phyloP scores from a whole-genome alignment of 192 early-diverging fungal species.

The Coemansia sp. region DNA sequence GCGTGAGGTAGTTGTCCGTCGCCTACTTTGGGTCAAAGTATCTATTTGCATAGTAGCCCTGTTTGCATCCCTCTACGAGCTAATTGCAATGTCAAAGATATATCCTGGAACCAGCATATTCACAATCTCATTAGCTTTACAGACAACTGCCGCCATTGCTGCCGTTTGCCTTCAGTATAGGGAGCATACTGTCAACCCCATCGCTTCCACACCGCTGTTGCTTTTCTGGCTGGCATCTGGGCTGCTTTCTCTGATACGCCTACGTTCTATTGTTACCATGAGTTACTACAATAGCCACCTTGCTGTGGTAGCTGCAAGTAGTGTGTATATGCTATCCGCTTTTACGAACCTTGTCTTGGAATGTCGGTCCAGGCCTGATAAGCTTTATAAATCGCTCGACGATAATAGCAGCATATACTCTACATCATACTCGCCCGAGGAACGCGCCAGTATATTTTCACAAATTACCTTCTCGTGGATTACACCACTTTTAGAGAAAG shows the following conservation, averaged over 20 bases:
- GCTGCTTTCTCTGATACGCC: constrained; percentile 19
- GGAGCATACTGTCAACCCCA: constrained; percentile 28
- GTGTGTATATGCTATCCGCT: no score
- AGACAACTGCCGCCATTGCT: constrained; percentile 19
- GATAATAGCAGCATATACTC: constrained; percentile 16
- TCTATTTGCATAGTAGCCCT: constrained; percentile 1
- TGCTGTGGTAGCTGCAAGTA: no score
- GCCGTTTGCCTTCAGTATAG: constrained; percentile 22
- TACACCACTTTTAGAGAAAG: constrained; percentile 74
- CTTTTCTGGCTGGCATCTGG: constrained; percentile 43
- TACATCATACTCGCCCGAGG: constrained; percentile 6
- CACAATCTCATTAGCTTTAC: constrained; percentile 18
- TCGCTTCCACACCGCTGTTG: constrained; percentile 29
- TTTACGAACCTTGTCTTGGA: constrained; percentile 26
- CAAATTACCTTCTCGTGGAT: constrained; percentile 79
- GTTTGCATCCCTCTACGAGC: constrained; percentile 23
- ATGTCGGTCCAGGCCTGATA: constrained; percentile 26
- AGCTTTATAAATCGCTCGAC: constrained; percentile 14
- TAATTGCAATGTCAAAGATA: constrained; percentile 1
- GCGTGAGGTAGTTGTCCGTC: background rate
- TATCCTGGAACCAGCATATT: constrained; percentile 5
- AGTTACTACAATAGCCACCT: constrained; percentile 13
- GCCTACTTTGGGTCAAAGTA: constrained; percentile 17
- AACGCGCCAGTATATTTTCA: constrained; percentile 14
- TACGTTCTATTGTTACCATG: constrained; percentile 22